Base-by-base conservation (phyloP, 176 grass and related monocot genomes). In the Lolium rigidum region DNA sequence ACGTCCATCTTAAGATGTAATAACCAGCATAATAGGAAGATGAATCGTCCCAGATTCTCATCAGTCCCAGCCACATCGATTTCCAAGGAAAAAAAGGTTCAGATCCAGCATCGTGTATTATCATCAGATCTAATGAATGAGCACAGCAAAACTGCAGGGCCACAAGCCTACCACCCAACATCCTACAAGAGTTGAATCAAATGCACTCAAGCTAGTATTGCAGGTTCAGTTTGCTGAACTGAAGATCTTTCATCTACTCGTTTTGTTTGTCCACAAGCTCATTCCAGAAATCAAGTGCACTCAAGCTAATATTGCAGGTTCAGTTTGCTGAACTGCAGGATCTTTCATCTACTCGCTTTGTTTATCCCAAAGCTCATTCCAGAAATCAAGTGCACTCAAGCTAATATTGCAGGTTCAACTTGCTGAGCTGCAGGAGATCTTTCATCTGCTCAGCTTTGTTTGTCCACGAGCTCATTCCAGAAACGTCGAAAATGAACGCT, bases 61-160 rank as follows among this genome's bases (percentile, higher is more conserved):
- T 72, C 37, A 16, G 3, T 63, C 63, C 65, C 54, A 58, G 80
- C 65, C 74, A 79, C 74, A 80, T 26, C 73, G 86, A 82, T 78
- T 79, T 78, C 59, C 39, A 65, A 60, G 16, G 44, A 52, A 9
- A 2, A 52, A 26, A 49, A 54, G 4, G 78, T 82, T 73, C 86
- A 49, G 78, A 85, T 82, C 65, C 86, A 77, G 26, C 72, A 64
- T 67, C 86, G 63, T 86, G 44, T 54, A 83, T 63, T 7, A 66
- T 66, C 62, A 76, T 76, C 38, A 90, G 46, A 71, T 78, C 63
- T 66, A 22, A 25, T 57, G 86, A 64, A 35, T 35, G 31, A 35
- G 77, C 86, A 83, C 67, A 89, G 15, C 83, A 88, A 87, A 91
- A 84, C 69, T 91, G 81, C 61, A 84, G 81, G 85, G 54, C 39